Conservation (phyloP, 148 eudicot species). For the Persicaria tinctoria region DNA sequence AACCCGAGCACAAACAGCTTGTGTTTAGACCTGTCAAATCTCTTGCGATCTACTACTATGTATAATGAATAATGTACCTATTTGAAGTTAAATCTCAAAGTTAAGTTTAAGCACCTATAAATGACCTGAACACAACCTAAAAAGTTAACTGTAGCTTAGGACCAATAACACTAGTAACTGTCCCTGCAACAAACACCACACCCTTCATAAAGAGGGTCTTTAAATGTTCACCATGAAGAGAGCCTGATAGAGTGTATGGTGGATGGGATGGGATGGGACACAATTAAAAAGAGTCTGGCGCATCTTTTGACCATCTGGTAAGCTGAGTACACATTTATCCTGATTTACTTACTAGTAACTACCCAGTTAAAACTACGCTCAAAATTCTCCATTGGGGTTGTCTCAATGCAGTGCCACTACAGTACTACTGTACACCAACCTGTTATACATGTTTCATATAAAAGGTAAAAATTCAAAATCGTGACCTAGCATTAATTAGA, state of each 20-base stretch:
- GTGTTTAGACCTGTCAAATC: no score
- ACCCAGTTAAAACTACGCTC: neutral
- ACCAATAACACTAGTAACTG: neutral
- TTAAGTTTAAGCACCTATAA: no score
- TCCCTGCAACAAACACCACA: neutral
- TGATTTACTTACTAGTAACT: neutral
- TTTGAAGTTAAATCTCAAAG: no score
- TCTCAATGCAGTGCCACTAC: no score
- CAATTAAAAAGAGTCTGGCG: neutral
- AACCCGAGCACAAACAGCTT: neutral
- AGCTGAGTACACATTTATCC: neutral
- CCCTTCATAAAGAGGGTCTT: conserved; percentile 6
- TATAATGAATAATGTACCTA: no score
- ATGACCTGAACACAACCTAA: neutral
- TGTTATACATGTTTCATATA: neutral
- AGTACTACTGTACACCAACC: neutral
- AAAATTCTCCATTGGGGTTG: neutral
- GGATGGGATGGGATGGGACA: neutral
- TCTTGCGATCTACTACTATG: no score
- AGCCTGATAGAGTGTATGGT: neutral
- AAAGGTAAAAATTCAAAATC: neutral
- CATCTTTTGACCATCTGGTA: conserved; percentile 4
- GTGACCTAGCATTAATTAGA: conserved; percentile 3
- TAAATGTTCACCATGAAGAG: neutral
- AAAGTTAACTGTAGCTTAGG: neutral